Conservation (phyloP, 2,329 filamentous ascomycete genomes). For the Claviceps quebecensis region DNA sequence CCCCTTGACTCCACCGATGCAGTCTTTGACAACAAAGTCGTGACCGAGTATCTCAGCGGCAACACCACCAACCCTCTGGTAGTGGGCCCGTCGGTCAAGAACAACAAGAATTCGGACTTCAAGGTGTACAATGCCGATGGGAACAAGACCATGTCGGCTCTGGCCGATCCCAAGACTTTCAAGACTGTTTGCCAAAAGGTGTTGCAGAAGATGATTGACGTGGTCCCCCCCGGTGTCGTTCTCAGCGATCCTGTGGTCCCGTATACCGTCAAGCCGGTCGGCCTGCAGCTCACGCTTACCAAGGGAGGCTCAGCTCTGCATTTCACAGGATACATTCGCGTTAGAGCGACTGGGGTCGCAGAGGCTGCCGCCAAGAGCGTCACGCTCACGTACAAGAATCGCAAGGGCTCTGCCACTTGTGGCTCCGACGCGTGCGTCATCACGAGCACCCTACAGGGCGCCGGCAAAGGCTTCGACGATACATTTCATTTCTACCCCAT, state of each 20-base stretch:
- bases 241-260: constrained; percentile 39
- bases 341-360: constrained; percentile 36
- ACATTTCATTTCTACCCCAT: constrained; percentile 42
- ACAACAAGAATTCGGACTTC: constrained; percentile 37
- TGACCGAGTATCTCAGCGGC: constrained; percentile 41
- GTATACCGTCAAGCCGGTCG: constrained; percentile 46
- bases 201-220: constrained; percentile 48
- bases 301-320: constrained; percentile 31
- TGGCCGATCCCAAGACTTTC: constrained; percentile 33
- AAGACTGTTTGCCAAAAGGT: constrained; percentile 33
- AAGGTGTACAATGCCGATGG: constrained; percentile 40
- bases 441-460: constrained; percentile 30
- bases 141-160: constrained; percentile 37
- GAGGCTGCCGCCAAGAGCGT: constrained; percentile 30
- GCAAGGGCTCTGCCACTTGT: constrained; percentile 33
- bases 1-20: constrained; percentile 33
- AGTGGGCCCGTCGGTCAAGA: constrained; percentile 31
- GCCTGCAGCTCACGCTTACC: constrained; percentile 39
- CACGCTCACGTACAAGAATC: constrained; percentile 40
- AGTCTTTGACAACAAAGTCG: constrained; percentile 41
- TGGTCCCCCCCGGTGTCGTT: constrained; percentile 35
- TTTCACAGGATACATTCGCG: constrained; percentile 41
- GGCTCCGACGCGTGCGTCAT: constrained; percentile 29
- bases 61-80: constrained; percentile 41
- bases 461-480: constrained; percentile 44